Base-by-base conservation (phyloP, 192 early-diverging fungal genomes). In the Backusella tarrabulga region DNA sequence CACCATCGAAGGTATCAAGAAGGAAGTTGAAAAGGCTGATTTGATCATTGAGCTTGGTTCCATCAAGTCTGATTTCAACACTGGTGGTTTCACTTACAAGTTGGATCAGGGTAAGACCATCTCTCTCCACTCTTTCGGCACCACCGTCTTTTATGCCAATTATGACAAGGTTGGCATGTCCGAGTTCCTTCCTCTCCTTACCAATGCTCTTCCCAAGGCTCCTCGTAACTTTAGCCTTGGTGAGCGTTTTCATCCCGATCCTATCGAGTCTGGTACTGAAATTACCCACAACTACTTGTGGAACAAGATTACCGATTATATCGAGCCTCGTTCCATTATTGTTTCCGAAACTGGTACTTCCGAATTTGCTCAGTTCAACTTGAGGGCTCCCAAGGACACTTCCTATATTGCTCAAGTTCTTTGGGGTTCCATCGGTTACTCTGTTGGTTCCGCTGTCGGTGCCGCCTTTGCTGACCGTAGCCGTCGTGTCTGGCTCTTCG, bases 41-140 rank as follows among this genome's bases (percentile, higher is more conserved):
- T 71, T 86, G 38, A 81, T 87, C 41, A 29, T 87, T 15, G 77
- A 78, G 26, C 44, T 87, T 52, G 86, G 86, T 11, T 67, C 83
- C 1, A 71, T 87, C 71, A 83, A 87, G 41, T 72, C 83, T 34
- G 86, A 87, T 80, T 87, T 83, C 73, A 87, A 87, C 44, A 87
- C 86, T 1, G 86, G 86, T 76, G 85, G 85, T 26, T 87, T 87
- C 77, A 85, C 85, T n/a, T 83, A 79, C 63, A 75, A 71, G 8
- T 68, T 87, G 34, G 76, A 80, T 34, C 71, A 36, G 34, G 77
- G 66, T 6, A 80, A 79, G 68, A 67, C 83, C 5, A 83, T 87
- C 40, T 78, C 77, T 17, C 78, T 87, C 21, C 85, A 87, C 72
- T 81, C 81, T 7, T 78, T 81, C 40, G 77, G 75, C 63, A 79